A percentile compares a stretch with the other conserved stretches of the same genome.
These are phyloP conservation scores for Leccinum boreale DNA, from an alignment of 768 basidiomycete genomes.

Conservation along the genomic window DNA sequence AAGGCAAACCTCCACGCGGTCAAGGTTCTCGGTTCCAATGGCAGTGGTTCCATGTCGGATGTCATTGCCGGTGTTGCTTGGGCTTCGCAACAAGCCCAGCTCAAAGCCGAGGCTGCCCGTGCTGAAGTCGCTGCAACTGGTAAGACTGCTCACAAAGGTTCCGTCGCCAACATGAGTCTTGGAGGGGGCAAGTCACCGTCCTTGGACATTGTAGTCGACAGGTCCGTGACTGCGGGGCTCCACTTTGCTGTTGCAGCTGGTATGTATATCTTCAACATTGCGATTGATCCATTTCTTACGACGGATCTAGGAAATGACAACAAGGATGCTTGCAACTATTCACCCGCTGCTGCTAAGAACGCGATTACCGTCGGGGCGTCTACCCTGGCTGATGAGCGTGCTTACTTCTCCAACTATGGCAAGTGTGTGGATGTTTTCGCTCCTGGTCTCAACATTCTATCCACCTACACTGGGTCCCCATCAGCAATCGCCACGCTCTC, in stretches of 20 bases:
- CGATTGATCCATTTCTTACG: background rate
- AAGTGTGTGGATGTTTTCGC: slow-evolving; percentile 90
- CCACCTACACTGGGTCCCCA: slow-evolving; percentile 72
- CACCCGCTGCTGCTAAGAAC: slow-evolving; percentile 84
- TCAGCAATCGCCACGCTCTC: slow-evolving; percentile 72
- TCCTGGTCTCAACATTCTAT: slow-evolving; percentile 88
- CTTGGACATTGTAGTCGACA: slow-evolving; percentile 82
- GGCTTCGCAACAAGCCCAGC: slow-evolving; percentile 55
- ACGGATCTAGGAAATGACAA: slow-evolving; percentile 65
- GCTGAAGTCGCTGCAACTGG: slow-evolving; percentile 70
- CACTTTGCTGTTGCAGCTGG: slow-evolving; percentile 98
- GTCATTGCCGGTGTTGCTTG: slow-evolving; percentile 86
- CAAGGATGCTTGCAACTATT: slow-evolving; percentile 88
- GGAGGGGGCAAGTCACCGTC: slow-evolving; percentile 91
- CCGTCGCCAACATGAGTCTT: slow-evolving; percentile 96
- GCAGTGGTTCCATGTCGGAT: slow-evolving; percentile 92
- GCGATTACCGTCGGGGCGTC: slow-evolving; percentile 95
- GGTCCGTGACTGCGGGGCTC: slow-evolving; percentile 77
- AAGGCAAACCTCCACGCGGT: slow-evolving; percentile 84
- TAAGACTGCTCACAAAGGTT: slow-evolving; percentile 85
- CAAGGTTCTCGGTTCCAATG: slow-evolving; percentile 92
- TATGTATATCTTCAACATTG: slow-evolving; percentile 32
- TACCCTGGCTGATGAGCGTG: slow-evolving; percentile 75
- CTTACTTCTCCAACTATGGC: slow-evolving; percentile 92
- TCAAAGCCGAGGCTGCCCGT: slow-evolving; percentile 57